These are phyloP conservation scores for Trapa incisa DNA, from an alignment of 345 rosid genomes.

Conservation along the genomic window DNA sequence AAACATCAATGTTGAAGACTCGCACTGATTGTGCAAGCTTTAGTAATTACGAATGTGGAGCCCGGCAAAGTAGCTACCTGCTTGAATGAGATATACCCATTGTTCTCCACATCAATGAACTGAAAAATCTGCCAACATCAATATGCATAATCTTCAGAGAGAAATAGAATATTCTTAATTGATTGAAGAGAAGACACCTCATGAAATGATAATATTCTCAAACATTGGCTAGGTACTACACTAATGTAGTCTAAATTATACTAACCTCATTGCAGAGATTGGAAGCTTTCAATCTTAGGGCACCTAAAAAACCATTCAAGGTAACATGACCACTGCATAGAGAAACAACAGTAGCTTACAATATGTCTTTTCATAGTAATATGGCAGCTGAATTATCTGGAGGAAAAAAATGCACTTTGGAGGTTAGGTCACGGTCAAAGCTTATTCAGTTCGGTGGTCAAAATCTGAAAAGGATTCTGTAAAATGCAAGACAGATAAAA, in stretches of 20 bases:
- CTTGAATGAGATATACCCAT: conserved; percentile 68
- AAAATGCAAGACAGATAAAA: neutral
- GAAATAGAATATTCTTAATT: neutral
- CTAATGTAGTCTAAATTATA: neutral
- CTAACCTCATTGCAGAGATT: conserved; percentile 59
- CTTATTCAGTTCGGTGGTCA: neutral
- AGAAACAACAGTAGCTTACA: conserved; percentile 2
- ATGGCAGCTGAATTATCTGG: neutral
- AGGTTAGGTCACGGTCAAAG: no score
- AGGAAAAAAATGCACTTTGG: neutral
- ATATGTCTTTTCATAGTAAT: neutral
- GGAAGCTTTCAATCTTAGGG: conserved; percentile 46
- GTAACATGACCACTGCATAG: conserved; percentile 67
- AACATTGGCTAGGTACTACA: no score
- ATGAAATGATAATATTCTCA: neutral
- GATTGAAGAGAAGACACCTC: neutral
- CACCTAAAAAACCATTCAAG: conserved; percentile 44
- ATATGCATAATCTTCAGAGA: neutral
- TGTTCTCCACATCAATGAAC: conserved; percentile 71
- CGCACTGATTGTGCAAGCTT: neutral
- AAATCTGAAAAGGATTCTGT: neutral
- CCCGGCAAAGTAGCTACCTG: conserved; percentile 34
- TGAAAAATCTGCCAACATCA: conserved; percentile 48
- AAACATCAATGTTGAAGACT: neutral
- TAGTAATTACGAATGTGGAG: neutral